These are phyloP conservation scores for Rhodotorula sp. DNA, from an alignment of 1,284 basidiomycete species.

Conservation along the genomic window DNA sequence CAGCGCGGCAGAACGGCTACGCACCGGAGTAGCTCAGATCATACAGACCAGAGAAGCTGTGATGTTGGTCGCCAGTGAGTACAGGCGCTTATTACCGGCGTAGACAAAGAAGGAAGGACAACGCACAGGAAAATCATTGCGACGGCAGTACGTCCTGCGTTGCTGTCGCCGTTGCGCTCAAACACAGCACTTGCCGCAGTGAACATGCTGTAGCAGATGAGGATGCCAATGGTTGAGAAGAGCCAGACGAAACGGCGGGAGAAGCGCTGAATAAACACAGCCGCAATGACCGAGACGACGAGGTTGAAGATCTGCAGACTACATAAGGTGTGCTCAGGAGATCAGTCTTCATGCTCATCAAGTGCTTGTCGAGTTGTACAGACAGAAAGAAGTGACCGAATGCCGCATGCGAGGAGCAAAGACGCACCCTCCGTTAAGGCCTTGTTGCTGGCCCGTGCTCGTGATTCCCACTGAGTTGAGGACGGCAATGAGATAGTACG, in stretches of 20 bases:
- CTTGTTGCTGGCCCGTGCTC: slow-evolving; percentile 42
- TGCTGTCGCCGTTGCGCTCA: slow-evolving; percentile 37
- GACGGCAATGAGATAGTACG: slow-evolving; percentile 15
- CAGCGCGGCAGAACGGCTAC: no score
- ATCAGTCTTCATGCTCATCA: no score
- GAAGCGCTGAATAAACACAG: slow-evolving; percentile 6
- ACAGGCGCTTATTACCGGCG: no score
- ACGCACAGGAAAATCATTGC: slow-evolving; percentile 1
- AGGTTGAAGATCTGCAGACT: slow-evolving; percentile 29
- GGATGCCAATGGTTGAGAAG: slow-evolving; percentile 45
- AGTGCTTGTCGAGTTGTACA: no score
- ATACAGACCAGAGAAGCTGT: slow-evolving; percentile 35
- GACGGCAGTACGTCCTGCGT: slow-evolving; percentile 47
- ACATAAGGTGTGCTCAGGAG: neutral
- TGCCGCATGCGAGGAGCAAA: no score
- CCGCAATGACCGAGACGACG: slow-evolving; percentile 9
- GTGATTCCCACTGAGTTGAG: slow-evolving; percentile 46
- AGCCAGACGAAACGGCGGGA: slow-evolving; percentile 46
- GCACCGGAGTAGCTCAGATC: slow-evolving; percentile 17
- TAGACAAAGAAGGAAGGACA: neutral
- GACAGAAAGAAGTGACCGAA: neutral
- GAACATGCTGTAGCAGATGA: slow-evolving; percentile 42
- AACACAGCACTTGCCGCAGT: slow-evolving; percentile 45
- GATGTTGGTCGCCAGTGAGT: neutral
- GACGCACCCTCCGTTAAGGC: slow-evolving; percentile 41